These are phyloP conservation scores for Stephania japonica DNA, from an alignment of 164 flowering plant genomes.

Conservation along the genomic window DNA sequence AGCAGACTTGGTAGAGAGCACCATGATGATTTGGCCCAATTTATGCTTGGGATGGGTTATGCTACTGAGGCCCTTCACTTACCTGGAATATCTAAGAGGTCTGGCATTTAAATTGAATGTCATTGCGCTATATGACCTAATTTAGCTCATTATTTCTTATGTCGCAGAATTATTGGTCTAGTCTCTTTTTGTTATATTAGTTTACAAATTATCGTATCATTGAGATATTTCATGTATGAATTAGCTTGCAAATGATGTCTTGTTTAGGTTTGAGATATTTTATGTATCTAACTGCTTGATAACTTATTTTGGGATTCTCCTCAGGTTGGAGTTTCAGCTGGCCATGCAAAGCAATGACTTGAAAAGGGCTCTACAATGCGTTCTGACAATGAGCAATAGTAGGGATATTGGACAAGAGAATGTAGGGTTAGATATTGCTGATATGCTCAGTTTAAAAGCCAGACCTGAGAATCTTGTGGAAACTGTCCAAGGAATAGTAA, in stretches of 20 bases:
- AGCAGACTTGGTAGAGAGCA: constrained; percentile 98
- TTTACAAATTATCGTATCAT: background rate
- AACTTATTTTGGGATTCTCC: constrained; percentile 4
- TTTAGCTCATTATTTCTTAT: background rate
- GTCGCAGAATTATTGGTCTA: background rate
- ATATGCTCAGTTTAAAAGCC: constrained; percentile 65
- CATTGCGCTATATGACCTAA: background rate
- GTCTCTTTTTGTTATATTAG: background rate
- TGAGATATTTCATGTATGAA: too few relatives aligned
- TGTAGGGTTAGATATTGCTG: constrained; percentile 61
- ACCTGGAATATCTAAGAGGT: constrained; percentile 98
- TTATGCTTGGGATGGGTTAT: constrained; percentile 98
- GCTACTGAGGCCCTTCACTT: constrained; percentile 98
- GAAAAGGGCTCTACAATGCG: constrained; percentile 94
- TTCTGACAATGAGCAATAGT: constrained; percentile 94
- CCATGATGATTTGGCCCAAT: constrained; percentile 97
- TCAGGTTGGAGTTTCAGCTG: constrained; percentile 91
- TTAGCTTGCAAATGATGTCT: too few relatives aligned
- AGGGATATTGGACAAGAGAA: constrained; percentile 82
- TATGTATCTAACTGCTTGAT: background rate
- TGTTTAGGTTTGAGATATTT: background rate
- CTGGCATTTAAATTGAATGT: background rate
- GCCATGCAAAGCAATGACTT: constrained; percentile 96
- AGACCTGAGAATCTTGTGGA: constrained; percentile 75
- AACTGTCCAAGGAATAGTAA: constrained; percentile 91